Evolutionary conservation across 23 red algal species (phyloP), one percentile per base, ranked within the genome.

Genomic region (Gracilariopsis chorda): DNA sequence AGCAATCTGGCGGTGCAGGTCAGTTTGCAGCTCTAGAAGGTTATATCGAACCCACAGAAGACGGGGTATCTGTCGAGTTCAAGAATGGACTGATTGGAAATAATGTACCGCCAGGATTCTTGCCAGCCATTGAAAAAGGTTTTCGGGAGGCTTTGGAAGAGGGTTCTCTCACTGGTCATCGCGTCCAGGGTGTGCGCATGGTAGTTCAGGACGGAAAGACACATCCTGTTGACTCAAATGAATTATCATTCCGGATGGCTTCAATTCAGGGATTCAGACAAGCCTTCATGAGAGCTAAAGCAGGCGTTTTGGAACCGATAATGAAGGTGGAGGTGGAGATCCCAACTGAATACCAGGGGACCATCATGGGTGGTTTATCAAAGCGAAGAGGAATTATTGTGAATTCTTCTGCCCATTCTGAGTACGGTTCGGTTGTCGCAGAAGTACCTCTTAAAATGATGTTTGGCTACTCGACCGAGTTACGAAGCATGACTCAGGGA

Each of bases 391-490:
- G 93, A 16, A 75, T 82, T 7, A 86, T 95, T 43, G 56, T 93
- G 49, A 86, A 68, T 35, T 98, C 93, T 6, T 48, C 86, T 34
- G 81, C 72, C 29, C 67, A 78, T 67, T 88, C 77, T 37, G 92
- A 95, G 40, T 84, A 88, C 41, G 78, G 81, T 35, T 51, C 78
- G 39, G 81, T 95, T 63, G 87, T 71, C 14, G 80, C 92, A 5
- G 90, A 99, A 77, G 93, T 99, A 27, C 97, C 97, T 32, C 62
- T 99, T 37, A 47, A 39, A 36, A 72, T 87, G 55, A 99, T 99
- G 97, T 99, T 99, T 90, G 97, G 97, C 2, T 99, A 95, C 57
- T 85, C 93, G 48, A 99, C 97, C 23, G 97, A 96, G 56, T 84
- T 99, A 19, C 90, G 97, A 40, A 93, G 87, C 42, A 77, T 89